A percentile compares a stretch with the other conserved stretches of the same genome.
Evolutionary conservation across 768 basidiomycete genomes (phyloP).

Genomic region (Tulasnella sp.): DNA sequence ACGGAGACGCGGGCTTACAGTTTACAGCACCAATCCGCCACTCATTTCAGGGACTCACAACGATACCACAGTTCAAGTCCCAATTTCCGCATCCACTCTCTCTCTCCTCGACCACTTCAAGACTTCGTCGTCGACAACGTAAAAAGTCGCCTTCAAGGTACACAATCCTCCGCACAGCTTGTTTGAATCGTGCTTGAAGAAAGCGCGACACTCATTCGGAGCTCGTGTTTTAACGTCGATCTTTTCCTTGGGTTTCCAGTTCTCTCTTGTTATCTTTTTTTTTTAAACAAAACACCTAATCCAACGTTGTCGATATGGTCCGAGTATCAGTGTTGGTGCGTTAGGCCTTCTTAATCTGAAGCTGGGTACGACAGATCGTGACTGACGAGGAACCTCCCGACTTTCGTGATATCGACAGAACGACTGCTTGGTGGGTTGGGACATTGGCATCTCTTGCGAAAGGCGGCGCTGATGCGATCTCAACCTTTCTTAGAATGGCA

Average conservation of each 20-base stretch:
- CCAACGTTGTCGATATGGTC: slow-evolving; percentile 48
- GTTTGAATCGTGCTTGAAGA: slow-evolving; percentile 68
- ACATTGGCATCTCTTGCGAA: not conserved
- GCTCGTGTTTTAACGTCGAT: slow-evolving; percentile 38
- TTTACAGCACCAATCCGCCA: slow-evolving; percentile 15
- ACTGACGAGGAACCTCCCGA: not conserved
- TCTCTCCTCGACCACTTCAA: not conserved
- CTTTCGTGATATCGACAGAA: slow-evolving; percentile 32
- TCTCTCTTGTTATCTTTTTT: slow-evolving; percentile 5
- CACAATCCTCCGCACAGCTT: slow-evolving; percentile 21
- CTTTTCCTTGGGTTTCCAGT: slow-evolving; percentile 23
- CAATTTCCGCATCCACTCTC: not conserved
- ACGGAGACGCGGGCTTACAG: not conserved
- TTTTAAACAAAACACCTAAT: slow-evolving; percentile 23
- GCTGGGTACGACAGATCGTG: not conserved
- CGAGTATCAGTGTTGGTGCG: slow-evolving; percentile 73
- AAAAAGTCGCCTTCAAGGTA: slow-evolving; percentile 14
- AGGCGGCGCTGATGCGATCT: not conserved
- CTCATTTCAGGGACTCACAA: not conserved
- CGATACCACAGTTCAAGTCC: not conserved
- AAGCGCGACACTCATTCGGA: slow-evolving; percentile 81
- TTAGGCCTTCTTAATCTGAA: not conserved
- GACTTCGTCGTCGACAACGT: not conserved
- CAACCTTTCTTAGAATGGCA: slow-evolving; percentile 64
- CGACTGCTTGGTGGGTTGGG: slow-evolving; percentile 47